Evolutionary conservation across 139 green algal species (phyloP), one percentile per base, ranked within the genome.

Genomic region (Tetraselmis striata): DNA sequence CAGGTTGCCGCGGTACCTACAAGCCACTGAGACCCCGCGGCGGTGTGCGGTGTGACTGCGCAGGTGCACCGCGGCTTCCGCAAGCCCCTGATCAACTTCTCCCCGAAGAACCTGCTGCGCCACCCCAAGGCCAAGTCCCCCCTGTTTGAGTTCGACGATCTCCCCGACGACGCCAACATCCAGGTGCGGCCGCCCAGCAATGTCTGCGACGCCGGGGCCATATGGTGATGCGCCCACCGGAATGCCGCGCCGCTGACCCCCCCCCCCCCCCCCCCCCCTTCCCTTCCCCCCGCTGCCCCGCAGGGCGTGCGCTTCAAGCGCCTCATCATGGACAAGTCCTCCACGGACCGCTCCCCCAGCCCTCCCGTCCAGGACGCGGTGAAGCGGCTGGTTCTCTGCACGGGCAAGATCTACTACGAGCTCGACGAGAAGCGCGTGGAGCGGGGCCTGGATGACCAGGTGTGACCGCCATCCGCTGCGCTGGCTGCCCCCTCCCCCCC

Each of bases 381-480:
- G 80, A 94, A 95, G 82, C 91, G 94, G n/a, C 30, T 98, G 0
- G 86, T 99, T 28, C 91, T 99, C 83, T 98, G 95, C 94, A 92
- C 83, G 26, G 96, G 96, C 87, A 99, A 99, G 90, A 91, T 99
- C 29, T 99, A 98, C 88, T 99, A 98, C 82, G 96, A 99, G 85
- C 90, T 99, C 58, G 92, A 94, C 29, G 91, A 91, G 23, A 90
- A 94, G 90, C 91, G 96, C n/a, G 92, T 93, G 79, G 88, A 91
- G 85, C 79, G 87, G 80, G 93, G 90, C 25, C 31, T 83, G 31
- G 80, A 88, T 75, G 87, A 92, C 81, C 59, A 89, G 45, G 83
- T 90, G 74, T 11, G 23, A 22, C 5, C 25, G 25, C 45, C 45
- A n/a, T n/a, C n/a, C n/a, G n/a, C n/a, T n/a, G n/a, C n/a, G n/a